Evolutionary conservation across 176 grass and related monocot species (phyloP), one percentile per base, ranked within the genome.

Genomic region (Phyllostachys edulis): DNA sequence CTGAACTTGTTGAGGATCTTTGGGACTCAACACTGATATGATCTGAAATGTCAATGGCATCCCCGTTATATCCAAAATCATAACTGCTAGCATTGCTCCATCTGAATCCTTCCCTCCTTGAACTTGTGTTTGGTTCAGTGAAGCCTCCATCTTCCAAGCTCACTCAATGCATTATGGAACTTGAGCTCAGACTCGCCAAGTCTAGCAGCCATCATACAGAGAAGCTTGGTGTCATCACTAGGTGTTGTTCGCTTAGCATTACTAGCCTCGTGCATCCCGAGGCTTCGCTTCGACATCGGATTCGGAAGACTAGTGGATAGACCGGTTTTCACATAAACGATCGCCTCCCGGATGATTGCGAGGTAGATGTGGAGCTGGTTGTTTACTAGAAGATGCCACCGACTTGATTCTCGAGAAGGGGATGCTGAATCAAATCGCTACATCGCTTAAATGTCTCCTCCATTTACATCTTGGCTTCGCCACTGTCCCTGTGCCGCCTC

Each of bases 261-360:
- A 88, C 64, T 93, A n/a, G 68, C 64, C 90, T 94, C 92, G 34
- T 89, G 86, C 78, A 90, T 88, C 32, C 85, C 66, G 75, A 78
- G 27, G 75, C 82, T 92, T 84, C 93, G 85, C 36, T 80, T 95
- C 96, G 93, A 95, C 42, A 96, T 93, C 59, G 93, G 93, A 82
- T 96, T 99, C 45, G 91, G 71, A 96, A 96, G 47, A 94, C 84
- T 69, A 99, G 85, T 1, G 96, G 96, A 73, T 99, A 99, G 8
- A 99, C 90, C 27, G 96, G 96, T 75, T 95, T 99, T 68, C 93
- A 99, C 89, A 96, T 96, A 72, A 99, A 99, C 16, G 96, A 89
- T 23, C 93, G 88, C 78, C 93, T 91, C 9, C 91, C 54, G 88
- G 71, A 83, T 92, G 87, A 78, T 90, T 90, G 76, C 86, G 91